Conservation (phyloP, 1,284 basidiomycete genomes). For the Cryptococcus sp. region DNA sequence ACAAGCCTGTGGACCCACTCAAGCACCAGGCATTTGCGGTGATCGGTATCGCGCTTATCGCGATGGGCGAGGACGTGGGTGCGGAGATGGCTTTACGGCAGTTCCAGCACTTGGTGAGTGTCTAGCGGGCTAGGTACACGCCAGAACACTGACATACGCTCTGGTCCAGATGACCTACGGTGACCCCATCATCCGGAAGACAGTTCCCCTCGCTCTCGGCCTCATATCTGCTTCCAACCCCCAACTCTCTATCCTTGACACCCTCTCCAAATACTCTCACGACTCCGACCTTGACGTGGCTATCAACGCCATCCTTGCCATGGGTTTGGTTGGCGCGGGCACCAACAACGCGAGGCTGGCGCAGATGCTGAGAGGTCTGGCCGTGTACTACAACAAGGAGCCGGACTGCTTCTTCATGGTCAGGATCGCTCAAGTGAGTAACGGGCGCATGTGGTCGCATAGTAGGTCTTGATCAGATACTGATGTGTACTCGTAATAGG, state of each 20-base stretch:
- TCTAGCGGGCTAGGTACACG: not conserved
- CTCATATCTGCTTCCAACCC: conserved; percentile 95
- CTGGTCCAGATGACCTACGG: conserved; percentile 92
- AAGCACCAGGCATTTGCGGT: conserved; percentile 92
- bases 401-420: conserved; percentile 97
- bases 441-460: not conserved
- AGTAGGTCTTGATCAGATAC: not conserved
- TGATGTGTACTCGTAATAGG: conserved; percentile 45
- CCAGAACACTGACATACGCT: not conserved
- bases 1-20: conserved; percentile 62
- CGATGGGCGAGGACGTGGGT: conserved; percentile 98
- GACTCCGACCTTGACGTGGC: conserved; percentile 96
- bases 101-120: conserved; percentile 84
- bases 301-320: conserved; percentile 95
- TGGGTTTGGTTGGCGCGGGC: conserved; percentile 97
- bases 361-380: conserved; percentile 95
- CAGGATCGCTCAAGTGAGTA: conserved; percentile 71
- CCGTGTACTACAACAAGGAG: conserved; percentile 97
- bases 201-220: conserved; percentile 93
- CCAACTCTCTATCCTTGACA: conserved; percentile 91
- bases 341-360: conserved; percentile 97
- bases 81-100: conserved; percentile 93
- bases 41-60: conserved; percentile 87
- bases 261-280: conserved; percentile 98
- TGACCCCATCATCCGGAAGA: conserved; percentile 85